Evolutionary conservation across 176 grass and related monocot genomes (phyloP), one percentile per base, ranked within the genome.

Genomic region (Carex cristatella): DNA sequence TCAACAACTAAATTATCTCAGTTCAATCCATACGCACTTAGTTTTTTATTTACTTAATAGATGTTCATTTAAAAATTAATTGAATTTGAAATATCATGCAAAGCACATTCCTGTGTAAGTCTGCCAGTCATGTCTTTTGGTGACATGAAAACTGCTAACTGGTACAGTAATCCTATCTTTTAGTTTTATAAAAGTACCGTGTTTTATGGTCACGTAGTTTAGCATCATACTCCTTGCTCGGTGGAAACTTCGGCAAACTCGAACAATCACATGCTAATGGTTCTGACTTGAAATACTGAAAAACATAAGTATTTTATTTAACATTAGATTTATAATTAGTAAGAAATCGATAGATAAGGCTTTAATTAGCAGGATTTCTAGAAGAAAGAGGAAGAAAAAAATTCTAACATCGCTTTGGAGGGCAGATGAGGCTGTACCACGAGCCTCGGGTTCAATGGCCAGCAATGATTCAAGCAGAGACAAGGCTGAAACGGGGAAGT

Each of bases 191-290:
- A 19, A 83, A 19, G 10, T 55, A 83, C 81, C 90, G 89, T 27
- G 77, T 86, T 89, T 92, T 92, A 70, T 94, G 89, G 79, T 94
- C 87, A 60, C 84, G 88, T 48, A 97, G 87, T 79, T 91, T 97
- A 38, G 85, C 87, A 84, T 94, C 90, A 63, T 94, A 97, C 84
- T 97, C 94, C 87, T 97, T 97, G 87, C 92, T 97, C 92, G 94
- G 92, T 79, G 94, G 89, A 88, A 91, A 91, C 84, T 87, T 97
- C 1, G 94, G 90, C 76, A 97, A 87, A 78, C 67, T 87, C 55
- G 94, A 89, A 85, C 86, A 90, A 65, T 97, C 90, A 18, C 90
- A 97, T 54, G 94, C 77, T 83, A 90, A 38, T 59, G 92, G 92
- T 74, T 87, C 86, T 31, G 86, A 88, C 82, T 61, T 92, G 82